Evolutionary conservation across 495 filamentous ascomycete species (phyloP).

Genomic region (Neurospora sp.): DNA sequence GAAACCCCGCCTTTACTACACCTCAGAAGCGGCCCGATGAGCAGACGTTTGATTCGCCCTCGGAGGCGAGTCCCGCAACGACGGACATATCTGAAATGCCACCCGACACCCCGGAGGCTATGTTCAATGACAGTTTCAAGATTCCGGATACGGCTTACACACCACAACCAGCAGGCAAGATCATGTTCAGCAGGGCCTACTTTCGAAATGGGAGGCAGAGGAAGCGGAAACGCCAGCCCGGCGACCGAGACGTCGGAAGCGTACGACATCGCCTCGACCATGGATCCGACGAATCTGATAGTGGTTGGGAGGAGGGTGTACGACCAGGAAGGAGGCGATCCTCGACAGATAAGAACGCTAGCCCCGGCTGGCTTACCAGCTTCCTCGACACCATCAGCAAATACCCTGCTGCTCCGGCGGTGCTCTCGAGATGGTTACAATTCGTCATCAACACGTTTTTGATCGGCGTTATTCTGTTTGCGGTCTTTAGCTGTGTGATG

Average conservation of each 20-base stretch:
- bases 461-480: slow-evolving; percentile 54
- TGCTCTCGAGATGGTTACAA: slow-evolving; percentile 78
- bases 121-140: slow-evolving; percentile 21
- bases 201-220: slow-evolving; percentile 24
- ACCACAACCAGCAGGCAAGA: slow-evolving; percentile 25
- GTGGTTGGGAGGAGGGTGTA: slow-evolving; percentile 18
- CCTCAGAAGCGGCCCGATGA: slow-evolving; percentile 61
- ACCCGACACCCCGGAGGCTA: slow-evolving; percentile 33
- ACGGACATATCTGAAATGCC: slow-evolving; percentile 54
- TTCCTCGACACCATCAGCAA: slow-evolving; percentile 61
- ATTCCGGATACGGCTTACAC: slow-evolving; percentile 24
- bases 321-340: slow-evolving; percentile 16
- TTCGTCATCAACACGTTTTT: slow-evolving; percentile 69
- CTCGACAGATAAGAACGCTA: slow-evolving; percentile 14
- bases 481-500: slow-evolving; percentile 57
- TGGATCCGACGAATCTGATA: slow-evolving; percentile 51
- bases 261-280: slow-evolving; percentile 30
- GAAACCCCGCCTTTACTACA: slow-evolving; percentile 65
- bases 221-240: slow-evolving; percentile 34
- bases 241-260: slow-evolving; percentile 35
- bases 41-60: slow-evolving; percentile 55
- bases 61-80: slow-evolving; percentile 70
- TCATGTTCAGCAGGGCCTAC: slow-evolving; percentile 29
- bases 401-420: slow-evolving; percentile 76
- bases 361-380: slow-evolving; percentile 33